Evolutionary conservation across 1,284 basidiomycete genomes (phyloP).

Genomic region (Sporisorium graminicola): DNA sequence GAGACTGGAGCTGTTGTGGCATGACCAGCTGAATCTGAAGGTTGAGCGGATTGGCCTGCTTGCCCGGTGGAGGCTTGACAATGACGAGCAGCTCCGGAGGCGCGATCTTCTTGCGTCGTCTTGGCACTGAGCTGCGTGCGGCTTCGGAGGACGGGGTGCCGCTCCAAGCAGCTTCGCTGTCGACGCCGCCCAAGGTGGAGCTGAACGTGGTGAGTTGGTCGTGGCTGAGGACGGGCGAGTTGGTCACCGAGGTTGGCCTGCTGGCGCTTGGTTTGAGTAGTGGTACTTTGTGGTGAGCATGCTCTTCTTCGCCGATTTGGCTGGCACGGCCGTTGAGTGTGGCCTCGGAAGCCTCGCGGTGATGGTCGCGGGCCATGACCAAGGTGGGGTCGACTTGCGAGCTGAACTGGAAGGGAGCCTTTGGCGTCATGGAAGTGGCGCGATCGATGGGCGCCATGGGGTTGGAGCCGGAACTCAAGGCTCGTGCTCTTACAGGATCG

Average conservation of each 20-base stretch:
- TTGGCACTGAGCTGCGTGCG: constrained; percentile 15
- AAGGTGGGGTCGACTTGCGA: constrained; percentile 14
- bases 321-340: constrained; percentile 35
- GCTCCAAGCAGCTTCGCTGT: constrained; percentile 48
- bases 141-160: constrained; percentile 23
- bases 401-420: constrained; percentile 31
- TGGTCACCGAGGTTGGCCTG: constrained; percentile 22
- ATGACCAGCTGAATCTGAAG: constrained; percentile 89
- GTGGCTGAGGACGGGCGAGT: constrained; percentile 25
- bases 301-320: constrained; percentile 3
- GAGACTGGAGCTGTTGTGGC: constrained; percentile 31
- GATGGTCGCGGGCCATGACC: constrained; percentile 23
- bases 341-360: constrained; percentile 45
- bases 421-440: constrained; percentile 48
- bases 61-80: constrained; percentile 81
- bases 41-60: constrained; percentile 87
- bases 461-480: constrained; percentile 22
- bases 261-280: constrained; percentile 16
- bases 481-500: constrained; percentile 24
- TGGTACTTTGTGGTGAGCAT: background rate
- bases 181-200: constrained; percentile 43
- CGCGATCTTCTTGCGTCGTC: constrained; percentile 41
- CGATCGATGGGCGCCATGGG: constrained; percentile 48
- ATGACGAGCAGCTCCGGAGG: constrained; percentile 66
- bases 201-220: constrained; percentile 19